phyloP scores from a whole-genome alignment of 495 filamentous ascomycete species.

The Neurospora sp. region DNA sequence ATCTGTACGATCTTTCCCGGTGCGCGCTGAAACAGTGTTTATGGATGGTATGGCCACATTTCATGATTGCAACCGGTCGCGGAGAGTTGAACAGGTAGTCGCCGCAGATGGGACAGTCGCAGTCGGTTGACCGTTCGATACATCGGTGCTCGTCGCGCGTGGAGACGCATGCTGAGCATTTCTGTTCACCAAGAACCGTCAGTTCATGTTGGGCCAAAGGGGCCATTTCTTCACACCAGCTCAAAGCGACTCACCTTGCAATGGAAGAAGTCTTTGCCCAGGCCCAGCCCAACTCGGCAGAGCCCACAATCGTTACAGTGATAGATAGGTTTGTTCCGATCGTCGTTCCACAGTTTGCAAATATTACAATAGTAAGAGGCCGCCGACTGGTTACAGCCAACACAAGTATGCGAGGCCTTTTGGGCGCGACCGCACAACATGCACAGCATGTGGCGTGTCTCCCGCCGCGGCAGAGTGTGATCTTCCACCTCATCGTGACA shows the following conservation, averaged over 20 bases:
- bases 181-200: slow-evolving; percentile 37
- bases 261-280: slow-evolving; percentile 95
- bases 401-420: slow-evolving; percentile 66
- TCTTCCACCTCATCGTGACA: slow-evolving; percentile 86
- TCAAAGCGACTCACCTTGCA: slow-evolving; percentile 63
- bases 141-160: slow-evolving; percentile 79
- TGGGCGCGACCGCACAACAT: slow-evolving; percentile 91
- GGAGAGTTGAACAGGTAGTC: slow-evolving; percentile 97
- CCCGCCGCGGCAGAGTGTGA: slow-evolving; percentile 68
- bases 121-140: slow-evolving; percentile 88
- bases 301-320: slow-evolving; percentile 96
- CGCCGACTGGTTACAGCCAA: slow-evolving; percentile 60
- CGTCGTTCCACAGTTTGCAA: slow-evolving; percentile 97
- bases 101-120: slow-evolving; percentile 95
- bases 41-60: slow-evolving; percentile 94
- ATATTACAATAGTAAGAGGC: slow-evolving; percentile 92
- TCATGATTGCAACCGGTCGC: slow-evolving; percentile 81
- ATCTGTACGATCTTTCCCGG: slow-evolving; percentile 81
- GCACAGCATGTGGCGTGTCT: slow-evolving; percentile 93
- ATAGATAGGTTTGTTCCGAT: slow-evolving; percentile 83
- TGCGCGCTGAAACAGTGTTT: slow-evolving; percentile 74
- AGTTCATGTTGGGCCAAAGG: neutral
- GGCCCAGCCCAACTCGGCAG: slow-evolving; percentile 78
- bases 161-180: slow-evolving; percentile 82
- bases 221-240: neutral